Percentiles rank a stretch among this genome's conserved stretches.
Evolutionary conservation across 2,329 filamentous ascomycete species (phyloP).

Genomic region (Claviceps sp.): DNA sequence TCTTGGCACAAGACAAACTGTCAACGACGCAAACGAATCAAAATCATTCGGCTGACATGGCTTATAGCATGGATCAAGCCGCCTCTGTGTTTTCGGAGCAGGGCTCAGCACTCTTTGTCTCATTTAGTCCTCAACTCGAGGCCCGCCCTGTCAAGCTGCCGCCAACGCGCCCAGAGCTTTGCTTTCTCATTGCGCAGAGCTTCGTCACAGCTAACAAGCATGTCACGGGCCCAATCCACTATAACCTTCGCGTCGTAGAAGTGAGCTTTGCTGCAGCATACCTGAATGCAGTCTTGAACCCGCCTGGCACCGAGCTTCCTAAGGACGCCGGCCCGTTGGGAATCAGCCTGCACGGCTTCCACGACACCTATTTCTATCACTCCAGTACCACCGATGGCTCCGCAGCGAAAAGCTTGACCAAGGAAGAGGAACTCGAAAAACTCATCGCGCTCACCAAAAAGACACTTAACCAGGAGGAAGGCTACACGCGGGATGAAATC

Average conservation of each 20-base stretch:
- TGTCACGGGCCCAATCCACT: constrained; percentile 83
- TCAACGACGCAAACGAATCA: no score
- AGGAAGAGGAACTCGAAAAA: constrained; percentile 56
- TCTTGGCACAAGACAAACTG: no score
- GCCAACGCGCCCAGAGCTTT: constrained; percentile 65
- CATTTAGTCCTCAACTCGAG: constrained; percentile 67
- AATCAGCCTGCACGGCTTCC: constrained; percentile 73
- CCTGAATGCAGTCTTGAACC: constrained; percentile 45
- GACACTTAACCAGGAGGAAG: constrained; percentile 63
- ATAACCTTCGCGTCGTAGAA: constrained; percentile 94
- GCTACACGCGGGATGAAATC: constrained; percentile 82
- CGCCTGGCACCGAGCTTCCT: constrained; percentile 47
- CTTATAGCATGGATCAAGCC: constrained; percentile 79
- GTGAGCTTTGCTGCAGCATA: constrained; percentile 74
- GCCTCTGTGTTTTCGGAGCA: constrained; percentile 87
- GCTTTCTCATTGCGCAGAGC: constrained; percentile 87
- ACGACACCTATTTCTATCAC: constrained; percentile 61
- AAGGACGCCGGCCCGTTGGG: constrained; percentile 71
- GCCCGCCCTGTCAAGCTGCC: constrained; percentile 74
- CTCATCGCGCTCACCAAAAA: constrained; percentile 57
- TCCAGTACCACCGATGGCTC: constrained; percentile 25
- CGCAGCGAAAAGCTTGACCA: constrained; percentile 28
- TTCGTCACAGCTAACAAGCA: constrained; percentile 93
- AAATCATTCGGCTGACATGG: background rate
- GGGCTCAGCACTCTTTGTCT: constrained; percentile 78